phyloP scores from a whole-genome alignment of 2,329 filamentous ascomycete genomes.

The Ceratocystis alfenasii region DNA sequence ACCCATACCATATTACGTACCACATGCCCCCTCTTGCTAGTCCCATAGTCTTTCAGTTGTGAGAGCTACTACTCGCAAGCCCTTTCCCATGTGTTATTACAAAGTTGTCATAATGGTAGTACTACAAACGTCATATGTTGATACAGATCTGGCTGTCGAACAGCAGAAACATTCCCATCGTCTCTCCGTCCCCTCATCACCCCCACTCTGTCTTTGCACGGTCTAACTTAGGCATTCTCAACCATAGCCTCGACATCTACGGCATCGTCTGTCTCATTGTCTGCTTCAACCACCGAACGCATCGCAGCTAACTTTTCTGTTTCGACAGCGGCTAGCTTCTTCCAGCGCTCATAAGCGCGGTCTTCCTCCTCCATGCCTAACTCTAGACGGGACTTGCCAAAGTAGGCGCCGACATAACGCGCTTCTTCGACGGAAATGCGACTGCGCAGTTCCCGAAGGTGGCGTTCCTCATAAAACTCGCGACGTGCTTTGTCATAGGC shows the following conservation, averaged over 20 bases:
- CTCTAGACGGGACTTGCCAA: conserved; percentile 63
- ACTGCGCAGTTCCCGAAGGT: conserved; percentile 68
- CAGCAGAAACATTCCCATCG: not conserved
- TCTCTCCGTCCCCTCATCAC: not conserved
- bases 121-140: conserved; percentile 9
- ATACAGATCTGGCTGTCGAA: conserved; percentile 6
- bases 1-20: too few relatives aligned
- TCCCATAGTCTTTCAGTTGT: too few relatives aligned
- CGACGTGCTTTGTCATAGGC: conserved; percentile 81
- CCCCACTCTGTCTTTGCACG: not conserved
- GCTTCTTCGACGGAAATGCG: conserved; percentile 84
- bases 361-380: conserved; percentile 76
- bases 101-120: conserved; percentile 8
- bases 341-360: conserved; percentile 70
- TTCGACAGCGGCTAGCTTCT: conserved; percentile 55
- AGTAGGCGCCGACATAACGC: conserved; percentile 71
- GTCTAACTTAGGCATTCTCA: conserved; percentile 5
- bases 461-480: conserved; percentile 80
- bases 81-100: not conserved
- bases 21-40: too few relatives aligned
- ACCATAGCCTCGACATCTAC: conserved; percentile 6
- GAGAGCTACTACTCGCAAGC: not conserved
- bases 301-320: conserved; percentile 33
- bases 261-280: not conserved
- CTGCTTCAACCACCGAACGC: conserved; percentile 30